phyloP scores from a whole-genome alignment of 2,329 filamentous ascomycete species.

The Byssothecium circinans region DNA sequence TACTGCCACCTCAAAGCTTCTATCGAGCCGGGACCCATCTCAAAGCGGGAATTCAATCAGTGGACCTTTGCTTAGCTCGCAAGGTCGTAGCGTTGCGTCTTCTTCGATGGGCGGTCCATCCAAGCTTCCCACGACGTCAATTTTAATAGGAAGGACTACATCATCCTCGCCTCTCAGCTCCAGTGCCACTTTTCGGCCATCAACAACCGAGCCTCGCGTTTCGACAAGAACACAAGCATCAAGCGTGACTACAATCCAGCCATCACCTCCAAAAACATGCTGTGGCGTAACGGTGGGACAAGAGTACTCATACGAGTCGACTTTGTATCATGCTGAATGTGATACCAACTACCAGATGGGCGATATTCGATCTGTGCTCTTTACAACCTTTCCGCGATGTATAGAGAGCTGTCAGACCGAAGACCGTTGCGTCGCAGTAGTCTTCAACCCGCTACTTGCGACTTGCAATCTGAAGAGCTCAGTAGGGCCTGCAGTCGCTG shows the following conservation, averaged over 20 bases:
- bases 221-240: background rate
- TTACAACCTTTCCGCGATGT: slow-evolving; percentile 1
- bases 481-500: background rate
- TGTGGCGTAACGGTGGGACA: slow-evolving; percentile 3
- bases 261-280: background rate
- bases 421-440: slow-evolving; percentile 1
- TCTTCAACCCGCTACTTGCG: slow-evolving; percentile 2
- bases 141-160: no score
- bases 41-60: background rate
- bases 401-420: slow-evolving; percentile 1
- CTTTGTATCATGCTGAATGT: slow-evolving; percentile 3
- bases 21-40: background rate
- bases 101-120: background rate
- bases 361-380: slow-evolving; percentile 1
- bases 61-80: no score
- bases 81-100: no score
- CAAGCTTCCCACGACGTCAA: background rate
- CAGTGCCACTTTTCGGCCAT: no score
- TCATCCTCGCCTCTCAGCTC: no score
- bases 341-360: slow-evolving; percentile 1
- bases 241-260: background rate
- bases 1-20: background rate
- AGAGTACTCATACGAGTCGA: background rate
- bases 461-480: slow-evolving; percentile 3
- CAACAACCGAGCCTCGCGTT: background rate